Conservation (phyloP, 139 green algal species). For the Raphidocelis subcapitata region DNA sequence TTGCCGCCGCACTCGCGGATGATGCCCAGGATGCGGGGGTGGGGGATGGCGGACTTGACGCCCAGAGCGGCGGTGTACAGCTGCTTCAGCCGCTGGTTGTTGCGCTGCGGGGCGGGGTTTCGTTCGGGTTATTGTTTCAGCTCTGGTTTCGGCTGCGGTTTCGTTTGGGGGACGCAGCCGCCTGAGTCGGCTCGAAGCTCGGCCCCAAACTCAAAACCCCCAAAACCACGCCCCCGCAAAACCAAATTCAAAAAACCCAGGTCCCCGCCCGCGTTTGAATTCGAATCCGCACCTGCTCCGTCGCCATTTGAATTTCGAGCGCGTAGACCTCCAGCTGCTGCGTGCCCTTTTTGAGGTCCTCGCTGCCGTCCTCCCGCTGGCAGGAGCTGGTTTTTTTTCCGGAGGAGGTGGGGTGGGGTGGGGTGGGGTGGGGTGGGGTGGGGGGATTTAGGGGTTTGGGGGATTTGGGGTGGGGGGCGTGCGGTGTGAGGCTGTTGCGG, state of each 20-base stretch:
- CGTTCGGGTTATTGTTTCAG: slow-evolving; percentile 7
- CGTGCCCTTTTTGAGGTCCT: slow-evolving; percentile 97
- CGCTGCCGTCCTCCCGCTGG: slow-evolving; percentile 80
- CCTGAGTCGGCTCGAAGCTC: no score
- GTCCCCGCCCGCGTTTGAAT: slow-evolving; percentile 61
- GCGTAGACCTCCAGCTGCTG: slow-evolving; percentile 98
- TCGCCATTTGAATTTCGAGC: slow-evolving; percentile 96
- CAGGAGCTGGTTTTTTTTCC: no score
- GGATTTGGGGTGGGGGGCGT: no score
- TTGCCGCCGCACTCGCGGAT: slow-evolving; percentile 97
- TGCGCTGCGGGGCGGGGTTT: slow-evolving; percentile 87
- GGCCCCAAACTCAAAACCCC: no score
- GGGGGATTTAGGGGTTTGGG: neutral
- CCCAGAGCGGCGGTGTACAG: slow-evolving; percentile 61
- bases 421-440: no score
- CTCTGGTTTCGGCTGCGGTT: slow-evolving; percentile 51
- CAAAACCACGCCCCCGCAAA: no score
- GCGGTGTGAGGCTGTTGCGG: no score
- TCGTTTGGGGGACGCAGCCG: no score
- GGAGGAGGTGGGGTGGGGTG: neutral
- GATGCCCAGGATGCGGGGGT: slow-evolving; percentile 97
- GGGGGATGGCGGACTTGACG: slow-evolving; percentile 94
- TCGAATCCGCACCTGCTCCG: slow-evolving; percentile 73
- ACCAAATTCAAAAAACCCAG: neutral
- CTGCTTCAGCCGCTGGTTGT: slow-evolving; percentile 91